A percentile compares a stretch with the other conserved stretches of the same genome.
Conservation (phyloP, 345 rosid genomes). For the Salix purpurea region DNA sequence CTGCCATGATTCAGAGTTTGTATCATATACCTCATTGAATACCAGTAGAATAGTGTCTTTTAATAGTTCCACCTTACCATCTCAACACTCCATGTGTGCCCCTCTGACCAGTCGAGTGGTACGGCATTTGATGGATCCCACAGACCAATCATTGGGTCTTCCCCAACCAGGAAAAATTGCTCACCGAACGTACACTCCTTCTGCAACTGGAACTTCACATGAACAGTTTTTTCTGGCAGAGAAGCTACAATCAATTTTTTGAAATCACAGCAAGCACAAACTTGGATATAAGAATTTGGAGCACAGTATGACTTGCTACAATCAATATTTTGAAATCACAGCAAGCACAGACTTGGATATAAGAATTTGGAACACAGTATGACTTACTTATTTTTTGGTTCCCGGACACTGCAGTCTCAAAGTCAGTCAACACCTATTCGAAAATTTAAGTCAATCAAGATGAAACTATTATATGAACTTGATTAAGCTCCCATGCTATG, state of each 20-base stretch:
- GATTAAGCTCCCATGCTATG: not conserved
- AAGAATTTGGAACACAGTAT: not conserved
- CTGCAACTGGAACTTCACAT: slow-evolving; percentile 31
- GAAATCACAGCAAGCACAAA: not conserved
- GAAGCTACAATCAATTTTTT: not conserved
- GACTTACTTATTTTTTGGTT: not conserved
- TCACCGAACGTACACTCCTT: slow-evolving; percentile 26
- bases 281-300: not conserved
- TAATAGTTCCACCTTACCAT: slow-evolving; percentile 16
- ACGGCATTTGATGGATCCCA: slow-evolving; percentile 30
- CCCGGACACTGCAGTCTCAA: not conserved
- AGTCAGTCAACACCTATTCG: slow-evolving; percentile 6
- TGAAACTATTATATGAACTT: not conserved
- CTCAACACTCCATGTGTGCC: slow-evolving; percentile 31
- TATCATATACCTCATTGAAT: not conserved
- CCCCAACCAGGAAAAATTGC: slow-evolving; percentile 25
- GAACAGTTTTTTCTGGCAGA: slow-evolving; percentile 17
- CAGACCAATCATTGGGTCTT: slow-evolving; percentile 23
- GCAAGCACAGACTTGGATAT: not conserved
- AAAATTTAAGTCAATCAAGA: not conserved
- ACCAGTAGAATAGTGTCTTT: not conserved
- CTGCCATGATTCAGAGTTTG: slow-evolving; percentile 9
- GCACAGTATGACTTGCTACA: not conserved
- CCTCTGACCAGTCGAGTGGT: slow-evolving; percentile 34
- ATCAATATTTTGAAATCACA: not conserved